phyloP scores from a whole-genome alignment of 768 basidiomycete species.

The Sporobolomyces phaffii region DNA sequence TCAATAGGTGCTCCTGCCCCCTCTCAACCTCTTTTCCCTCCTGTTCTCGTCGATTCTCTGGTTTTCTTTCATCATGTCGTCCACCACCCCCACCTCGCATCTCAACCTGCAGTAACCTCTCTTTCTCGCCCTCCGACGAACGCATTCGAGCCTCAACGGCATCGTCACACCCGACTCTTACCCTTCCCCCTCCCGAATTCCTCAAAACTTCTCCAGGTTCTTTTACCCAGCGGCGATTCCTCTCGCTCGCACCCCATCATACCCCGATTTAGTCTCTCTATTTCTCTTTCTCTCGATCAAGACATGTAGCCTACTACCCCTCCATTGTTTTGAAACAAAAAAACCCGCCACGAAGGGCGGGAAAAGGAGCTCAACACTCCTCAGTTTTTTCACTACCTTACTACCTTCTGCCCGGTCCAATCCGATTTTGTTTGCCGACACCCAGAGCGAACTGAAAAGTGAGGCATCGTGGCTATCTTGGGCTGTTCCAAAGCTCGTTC shows the following conservation, averaged over 20 bases:
- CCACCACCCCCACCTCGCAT: neutral
- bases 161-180: too few species aligned
- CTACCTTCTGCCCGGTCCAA: too few species aligned
- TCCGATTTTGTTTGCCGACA: neutral
- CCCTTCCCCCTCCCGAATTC: neutral
- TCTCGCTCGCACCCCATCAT: slow-evolving; percentile 11
- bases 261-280: neutral
- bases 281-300: neutral
- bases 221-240: slow-evolving; percentile 27
- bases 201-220: neutral
- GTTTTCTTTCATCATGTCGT: neutral
- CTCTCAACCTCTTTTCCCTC: neutral
- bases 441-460: neutral
- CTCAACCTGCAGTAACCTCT: slow-evolving; percentile 13
- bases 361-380: slow-evolving; percentile 23
- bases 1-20: neutral
- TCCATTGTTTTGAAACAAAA: neutral
- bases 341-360: too few species aligned
- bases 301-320: neutral
- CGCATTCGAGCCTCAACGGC: slow-evolving; percentile 22
- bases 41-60: neutral
- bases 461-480: too few species aligned
- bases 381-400: neutral
- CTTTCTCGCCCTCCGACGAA: too few species aligned
- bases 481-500: too few species aligned